Evolutionary conservation across 2,329 filamentous ascomycete genomes (phyloP).

Genomic region (Ophiocordyceps camponoti-floridani): DNA sequence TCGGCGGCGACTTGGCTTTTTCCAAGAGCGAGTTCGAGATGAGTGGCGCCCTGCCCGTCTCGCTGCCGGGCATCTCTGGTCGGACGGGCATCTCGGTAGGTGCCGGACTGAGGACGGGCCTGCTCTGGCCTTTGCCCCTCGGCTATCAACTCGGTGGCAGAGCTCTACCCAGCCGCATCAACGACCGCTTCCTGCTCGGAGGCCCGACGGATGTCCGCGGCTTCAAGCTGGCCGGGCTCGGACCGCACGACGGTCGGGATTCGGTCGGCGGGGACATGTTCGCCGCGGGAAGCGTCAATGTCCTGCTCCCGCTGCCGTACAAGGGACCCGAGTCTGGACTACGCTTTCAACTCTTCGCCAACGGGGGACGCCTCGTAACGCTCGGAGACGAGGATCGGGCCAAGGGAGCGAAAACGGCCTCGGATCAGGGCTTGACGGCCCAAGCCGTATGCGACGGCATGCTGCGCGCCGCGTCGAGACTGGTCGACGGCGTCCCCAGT

Average conservation of each 20-base stretch:
- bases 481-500: slow-evolving; percentile 64
- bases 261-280: slow-evolving; percentile 84
- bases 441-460: slow-evolving; percentile 34
- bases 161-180: slow-evolving; percentile 58
- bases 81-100: slow-evolving; percentile 69
- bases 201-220: slow-evolving; percentile 90
- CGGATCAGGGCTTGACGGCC: slow-evolving; percentile 15
- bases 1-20: slow-evolving; percentile 84
- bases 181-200: slow-evolving; percentile 88
- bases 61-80: slow-evolving; percentile 48
- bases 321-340: slow-evolving; percentile 70
- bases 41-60: slow-evolving; percentile 55
- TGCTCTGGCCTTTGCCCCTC: slow-evolving; percentile 66
- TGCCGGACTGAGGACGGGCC: slow-evolving; percentile 60
- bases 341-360: slow-evolving; percentile 78
- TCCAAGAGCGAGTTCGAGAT: slow-evolving; percentile 81
- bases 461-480: slow-evolving; percentile 44
- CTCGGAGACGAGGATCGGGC: slow-evolving; percentile 41
- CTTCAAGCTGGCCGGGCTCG: slow-evolving; percentile 77
- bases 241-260: slow-evolving; percentile 71
- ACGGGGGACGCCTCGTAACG: slow-evolving; percentile 70
- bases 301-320: slow-evolving; percentile 70
- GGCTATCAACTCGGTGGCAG: slow-evolving; percentile 31
- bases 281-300: slow-evolving; percentile 70
- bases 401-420: slow-evolving; percentile 16